Percentiles rank a stretch among this genome's conserved stretches.
phyloP scores from a whole-genome alignment of 1,284 basidiomycete species.

The Cryptococcus sp. region DNA sequence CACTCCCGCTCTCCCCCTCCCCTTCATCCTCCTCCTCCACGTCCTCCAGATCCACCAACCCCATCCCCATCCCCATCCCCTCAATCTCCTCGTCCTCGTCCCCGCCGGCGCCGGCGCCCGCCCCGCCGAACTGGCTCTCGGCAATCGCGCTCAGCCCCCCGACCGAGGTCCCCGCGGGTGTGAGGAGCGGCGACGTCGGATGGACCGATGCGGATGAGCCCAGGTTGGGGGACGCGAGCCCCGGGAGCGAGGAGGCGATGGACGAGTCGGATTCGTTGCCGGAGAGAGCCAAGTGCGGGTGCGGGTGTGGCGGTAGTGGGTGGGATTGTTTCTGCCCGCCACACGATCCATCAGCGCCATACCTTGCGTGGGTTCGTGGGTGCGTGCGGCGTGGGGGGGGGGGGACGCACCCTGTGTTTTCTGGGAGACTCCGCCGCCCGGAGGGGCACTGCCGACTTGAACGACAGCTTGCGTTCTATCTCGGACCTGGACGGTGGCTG shows the following conservation, averaged over 20 bases:
- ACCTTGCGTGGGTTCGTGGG: too few relatives aligned
- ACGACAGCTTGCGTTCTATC: constrained; percentile 78
- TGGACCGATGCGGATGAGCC: neutral
- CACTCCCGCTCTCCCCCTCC: constrained; percentile 64
- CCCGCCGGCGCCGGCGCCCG: constrained; percentile 61
- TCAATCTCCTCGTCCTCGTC: constrained; percentile 53
- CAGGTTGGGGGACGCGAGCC: constrained; percentile 24
- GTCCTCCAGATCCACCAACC: constrained; percentile 65
- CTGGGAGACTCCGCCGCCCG: constrained; percentile 21
- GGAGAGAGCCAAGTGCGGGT: constrained; percentile 45
- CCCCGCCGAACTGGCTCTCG: constrained; percentile 19
- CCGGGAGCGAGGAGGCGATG: constrained; percentile 55
- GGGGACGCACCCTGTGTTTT: constrained; percentile 23
- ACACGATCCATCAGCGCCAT: too few relatives aligned
- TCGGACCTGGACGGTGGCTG: constrained; percentile 79
- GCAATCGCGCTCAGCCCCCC: constrained; percentile 37
- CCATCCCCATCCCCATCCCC: constrained; percentile 51
- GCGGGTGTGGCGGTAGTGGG: constrained; percentile 9
- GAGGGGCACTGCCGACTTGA: constrained; percentile 54
- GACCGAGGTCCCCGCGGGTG: constrained; percentile 24
- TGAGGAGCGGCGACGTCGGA: constrained; percentile 24
- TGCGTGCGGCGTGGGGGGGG: neutral
- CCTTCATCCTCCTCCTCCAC: constrained; percentile 54
- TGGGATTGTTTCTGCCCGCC: constrained; percentile 17
- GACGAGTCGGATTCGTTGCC: constrained; percentile 85